Evolutionary conservation across 805 yeast species (phyloP).

Genomic region (Metschnikowia borealis): DNA sequence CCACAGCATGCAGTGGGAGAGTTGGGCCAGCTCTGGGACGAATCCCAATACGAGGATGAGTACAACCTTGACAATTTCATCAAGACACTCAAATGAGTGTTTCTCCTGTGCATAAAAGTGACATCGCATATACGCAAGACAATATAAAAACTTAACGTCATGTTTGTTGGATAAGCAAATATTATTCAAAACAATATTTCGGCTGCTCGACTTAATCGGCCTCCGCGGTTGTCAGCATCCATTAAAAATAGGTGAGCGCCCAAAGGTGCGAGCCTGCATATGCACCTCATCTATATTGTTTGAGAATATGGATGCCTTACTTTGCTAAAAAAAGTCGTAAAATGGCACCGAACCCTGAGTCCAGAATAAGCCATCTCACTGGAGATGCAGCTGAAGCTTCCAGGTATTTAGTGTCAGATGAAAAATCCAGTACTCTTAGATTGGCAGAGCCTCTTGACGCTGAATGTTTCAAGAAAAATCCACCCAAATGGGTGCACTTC

Average conservation of each 20-base stretch:
- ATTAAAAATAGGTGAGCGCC: background rate
- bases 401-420: constrained; percentile 68
- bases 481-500: constrained; percentile 63
- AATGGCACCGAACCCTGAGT: background rate
- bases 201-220: background rate
- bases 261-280: background rate
- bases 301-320: background rate
- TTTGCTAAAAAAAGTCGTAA: background rate
- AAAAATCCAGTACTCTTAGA: constrained; percentile 55
- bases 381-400: constrained; percentile 56
- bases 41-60: constrained; percentile 93
- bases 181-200: background rate
- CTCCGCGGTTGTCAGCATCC: background rate
- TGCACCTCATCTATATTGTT: background rate
- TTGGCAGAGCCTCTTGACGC: constrained; percentile 28
- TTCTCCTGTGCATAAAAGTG: background rate
- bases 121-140: background rate
- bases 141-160: background rate
- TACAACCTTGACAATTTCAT: constrained; percentile 91
- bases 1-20: constrained; percentile 87
- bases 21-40: constrained; percentile 93
- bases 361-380: constrained; percentile 10
- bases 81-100: constrained; percentile 55
- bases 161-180: background rate
- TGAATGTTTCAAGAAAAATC: constrained; percentile 9